These are phyloP conservation scores for Ustilago shanxiensis DNA, from an alignment of 1,284 basidiomycete species.

Conservation along the genomic window DNA sequence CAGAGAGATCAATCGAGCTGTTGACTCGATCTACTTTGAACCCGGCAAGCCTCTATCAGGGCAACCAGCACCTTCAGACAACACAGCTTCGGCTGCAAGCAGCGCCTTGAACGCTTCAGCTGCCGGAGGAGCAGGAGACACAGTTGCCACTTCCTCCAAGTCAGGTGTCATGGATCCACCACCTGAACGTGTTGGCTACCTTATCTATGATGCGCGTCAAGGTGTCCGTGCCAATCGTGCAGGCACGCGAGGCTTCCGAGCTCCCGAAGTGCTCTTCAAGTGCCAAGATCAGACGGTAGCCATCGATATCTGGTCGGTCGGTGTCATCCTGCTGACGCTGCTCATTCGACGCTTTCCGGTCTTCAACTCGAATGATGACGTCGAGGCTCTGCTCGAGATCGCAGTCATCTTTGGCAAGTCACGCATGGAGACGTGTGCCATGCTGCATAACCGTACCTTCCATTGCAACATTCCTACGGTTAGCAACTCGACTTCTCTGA, in stretches of 20 bases:
- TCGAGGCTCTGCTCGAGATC: constrained; percentile 95
- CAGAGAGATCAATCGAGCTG: constrained; percentile 58
- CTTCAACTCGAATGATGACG: constrained; percentile 93
- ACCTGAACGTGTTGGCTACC: constrained; percentile 64
- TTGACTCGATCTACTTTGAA: constrained; percentile 58
- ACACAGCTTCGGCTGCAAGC: constrained; percentile 3
- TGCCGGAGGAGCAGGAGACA: constrained; percentile 33
- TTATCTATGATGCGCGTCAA: constrained; percentile 72
- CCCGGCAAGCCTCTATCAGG: constrained; percentile 59
- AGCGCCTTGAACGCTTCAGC: constrained; percentile 70
- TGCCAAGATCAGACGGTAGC: constrained; percentile 92
- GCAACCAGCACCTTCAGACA: constrained; percentile 18
- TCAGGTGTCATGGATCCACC: constrained; percentile 58
- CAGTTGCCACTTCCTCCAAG: constrained; percentile 19
- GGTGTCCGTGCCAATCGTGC: constrained; percentile 94
- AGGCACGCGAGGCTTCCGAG: constrained; percentile 94
- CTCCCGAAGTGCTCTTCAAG: constrained; percentile 95
- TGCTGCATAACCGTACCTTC: constrained; percentile 78
- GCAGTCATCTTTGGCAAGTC: constrained; percentile 85
- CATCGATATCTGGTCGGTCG: constrained; percentile 95
- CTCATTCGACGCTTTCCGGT: constrained; percentile 92
- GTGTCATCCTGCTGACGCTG: constrained; percentile 92
- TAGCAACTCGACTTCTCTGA: constrained; percentile 42
- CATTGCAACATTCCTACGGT: constrained; percentile 61
- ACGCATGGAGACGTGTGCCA: constrained; percentile 86